phyloP scores from a whole-genome alignment of 2,329 filamentous ascomycete genomes.

The Zarea fungicola region DNA sequence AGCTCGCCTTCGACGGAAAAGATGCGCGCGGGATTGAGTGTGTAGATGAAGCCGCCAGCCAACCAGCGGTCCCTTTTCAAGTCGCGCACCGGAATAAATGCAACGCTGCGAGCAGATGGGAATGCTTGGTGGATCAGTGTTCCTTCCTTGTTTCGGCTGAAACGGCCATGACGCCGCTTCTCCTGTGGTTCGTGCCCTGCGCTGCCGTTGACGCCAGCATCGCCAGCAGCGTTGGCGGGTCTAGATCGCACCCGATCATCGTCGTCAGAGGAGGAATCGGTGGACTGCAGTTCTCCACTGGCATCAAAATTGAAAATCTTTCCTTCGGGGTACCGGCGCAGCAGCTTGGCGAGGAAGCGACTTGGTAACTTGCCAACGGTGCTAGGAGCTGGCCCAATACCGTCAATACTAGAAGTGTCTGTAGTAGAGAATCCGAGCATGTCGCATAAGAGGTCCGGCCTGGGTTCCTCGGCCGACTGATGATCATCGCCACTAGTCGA shows the following conservation, averaged over 20 bases:
- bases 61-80: conserved; percentile 28
- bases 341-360: conserved; percentile 23
- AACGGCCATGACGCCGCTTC: background rate
- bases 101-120: conserved; percentile 25
- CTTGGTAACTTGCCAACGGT: conserved; percentile 22
- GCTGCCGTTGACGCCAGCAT: too few relatives aligned
- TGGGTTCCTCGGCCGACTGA: background rate
- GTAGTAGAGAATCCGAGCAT: conserved; percentile 21
- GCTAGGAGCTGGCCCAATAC: conserved; percentile 11
- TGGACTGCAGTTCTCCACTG: conserved; percentile 19
- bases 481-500: conserved; percentile 3
- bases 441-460: conserved; percentile 13
- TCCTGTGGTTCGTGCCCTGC: background rate
- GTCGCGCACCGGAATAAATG: conserved; percentile 29
- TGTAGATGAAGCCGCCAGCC: conserved; percentile 29
- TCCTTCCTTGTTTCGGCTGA: background rate
- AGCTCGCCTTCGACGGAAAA: conserved; percentile 39
- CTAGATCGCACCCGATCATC: background rate
- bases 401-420: background rate
- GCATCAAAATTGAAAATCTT: conserved; percentile 28
- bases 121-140: conserved; percentile 21
- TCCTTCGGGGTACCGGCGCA: conserved; percentile 29
- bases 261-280: conserved; percentile 14
- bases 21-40: conserved; percentile 27
- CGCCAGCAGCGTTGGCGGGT: background rate